Evolutionary conservation across 768 basidiomycete genomes (phyloP).

Genomic region (Ramaria rubella): DNA sequence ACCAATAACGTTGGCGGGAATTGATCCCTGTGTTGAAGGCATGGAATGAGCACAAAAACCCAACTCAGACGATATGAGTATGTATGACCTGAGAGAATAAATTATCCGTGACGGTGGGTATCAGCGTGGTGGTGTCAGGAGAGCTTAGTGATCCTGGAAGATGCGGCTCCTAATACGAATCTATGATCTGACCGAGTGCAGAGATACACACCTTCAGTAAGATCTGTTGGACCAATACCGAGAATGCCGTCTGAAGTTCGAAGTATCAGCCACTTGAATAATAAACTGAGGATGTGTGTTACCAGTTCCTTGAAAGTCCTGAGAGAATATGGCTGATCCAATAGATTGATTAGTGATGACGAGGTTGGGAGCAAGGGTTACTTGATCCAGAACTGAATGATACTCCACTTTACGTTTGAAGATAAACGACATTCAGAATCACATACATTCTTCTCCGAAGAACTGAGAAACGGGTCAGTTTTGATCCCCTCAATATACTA

Average conservation of each 20-base stretch:
- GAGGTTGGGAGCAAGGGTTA: conserved; percentile 22
- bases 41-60: neutral
- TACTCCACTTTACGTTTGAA: neutral
- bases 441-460: conserved; percentile 5
- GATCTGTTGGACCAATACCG: conserved; percentile 8
- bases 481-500: neutral
- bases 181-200: neutral
- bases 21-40: conserved; percentile 27
- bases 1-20: conserved; percentile 36
- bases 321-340: conserved; percentile 14
- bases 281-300: neutral
- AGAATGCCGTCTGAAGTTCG: conserved; percentile 10
- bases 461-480: neutral
- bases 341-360: conserved; percentile 25
- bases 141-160: neutral
- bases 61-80: neutral
- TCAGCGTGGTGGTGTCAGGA: conserved; percentile 1
- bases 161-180: neutral
- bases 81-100: conserved; percentile 1
- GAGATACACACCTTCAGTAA: conserved; percentile 5
- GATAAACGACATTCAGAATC: neutral
- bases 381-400: conserved; percentile 17
- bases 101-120: conserved; percentile 12
- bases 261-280: neutral
- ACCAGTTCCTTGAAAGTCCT: neutral